These are phyloP conservation scores for Alternaria burnsii DNA, from an alignment of 2,329 filamentous ascomycete genomes.

Conservation along the genomic window DNA sequence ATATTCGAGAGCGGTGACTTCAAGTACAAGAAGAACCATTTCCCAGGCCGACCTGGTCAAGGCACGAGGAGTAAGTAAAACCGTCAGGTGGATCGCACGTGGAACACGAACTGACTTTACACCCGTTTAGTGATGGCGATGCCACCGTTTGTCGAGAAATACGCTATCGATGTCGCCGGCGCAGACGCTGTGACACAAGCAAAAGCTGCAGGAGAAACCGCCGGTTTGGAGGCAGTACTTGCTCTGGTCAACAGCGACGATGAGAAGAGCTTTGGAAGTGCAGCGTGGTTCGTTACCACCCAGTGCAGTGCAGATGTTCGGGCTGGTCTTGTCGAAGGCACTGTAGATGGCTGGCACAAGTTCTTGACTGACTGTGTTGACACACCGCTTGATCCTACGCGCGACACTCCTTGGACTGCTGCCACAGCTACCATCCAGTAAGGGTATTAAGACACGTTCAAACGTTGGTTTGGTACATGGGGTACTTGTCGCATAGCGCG, in stretches of 20 bases:
- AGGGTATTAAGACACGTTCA: conserved; percentile 17
- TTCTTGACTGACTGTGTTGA: conserved; percentile 66
- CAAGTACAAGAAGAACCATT: conserved; percentile 74
- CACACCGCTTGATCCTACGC: conserved; percentile 57
- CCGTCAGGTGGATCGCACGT: no score
- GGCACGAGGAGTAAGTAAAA: conserved; percentile 60
- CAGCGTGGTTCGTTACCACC: conserved; percentile 67
- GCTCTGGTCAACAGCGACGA: conserved; percentile 57
- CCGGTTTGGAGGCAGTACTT: conserved; percentile 54
- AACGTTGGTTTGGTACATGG: neutral
- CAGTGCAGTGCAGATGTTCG: conserved; percentile 61
- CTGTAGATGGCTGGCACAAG: conserved; percentile 59
- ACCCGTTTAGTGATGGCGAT: conserved; percentile 64
- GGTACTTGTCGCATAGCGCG: neutral
- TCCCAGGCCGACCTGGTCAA: conserved; percentile 67
- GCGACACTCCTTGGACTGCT: conserved; percentile 60
- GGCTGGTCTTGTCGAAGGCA: conserved; percentile 56
- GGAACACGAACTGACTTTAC: neutral
- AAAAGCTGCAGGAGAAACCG: conserved; percentile 47
- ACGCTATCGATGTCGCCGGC: conserved; percentile 59
- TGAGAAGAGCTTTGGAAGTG: conserved; percentile 65
- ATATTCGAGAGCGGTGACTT: conserved; percentile 76
- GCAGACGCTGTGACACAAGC: conserved; percentile 44
- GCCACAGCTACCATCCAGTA: conserved; percentile 46
- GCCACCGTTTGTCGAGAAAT: conserved; percentile 63